phyloP scores from a whole-genome alignment of 2,329 filamentous ascomycete genomes.

The Fusarium incarnatum region DNA sequence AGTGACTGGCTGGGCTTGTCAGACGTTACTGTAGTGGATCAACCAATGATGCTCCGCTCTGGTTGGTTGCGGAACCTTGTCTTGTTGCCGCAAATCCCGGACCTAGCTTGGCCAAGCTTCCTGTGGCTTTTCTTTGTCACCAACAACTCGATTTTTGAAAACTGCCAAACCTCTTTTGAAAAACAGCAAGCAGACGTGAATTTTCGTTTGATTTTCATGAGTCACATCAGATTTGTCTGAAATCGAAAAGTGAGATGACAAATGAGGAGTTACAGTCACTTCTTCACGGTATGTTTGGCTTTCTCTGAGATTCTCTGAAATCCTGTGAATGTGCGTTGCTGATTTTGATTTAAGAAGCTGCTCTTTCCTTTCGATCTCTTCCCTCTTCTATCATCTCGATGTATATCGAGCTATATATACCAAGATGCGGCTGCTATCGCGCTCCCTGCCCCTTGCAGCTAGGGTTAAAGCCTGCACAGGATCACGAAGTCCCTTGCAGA shows the following conservation, averaged over 20 bases:
- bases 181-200: neutral
- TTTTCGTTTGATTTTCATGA: neutral
- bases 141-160: neutral
- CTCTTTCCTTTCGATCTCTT: neutral
- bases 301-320: neutral
- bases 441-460: neutral
- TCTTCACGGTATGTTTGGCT: neutral
- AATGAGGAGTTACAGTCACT: neutral
- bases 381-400: neutral
- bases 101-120: constrained; percentile 1
- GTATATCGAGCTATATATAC: neutral
- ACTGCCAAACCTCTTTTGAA: neutral
- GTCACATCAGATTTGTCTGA: accelerated
- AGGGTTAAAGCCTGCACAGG: neutral
- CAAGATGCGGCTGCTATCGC: neutral
- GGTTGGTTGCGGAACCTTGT: constrained; percentile 8
- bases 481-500: too few relatives aligned
- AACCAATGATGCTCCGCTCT: neutral
- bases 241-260: neutral
- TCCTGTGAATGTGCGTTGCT: neutral
- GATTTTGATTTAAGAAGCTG: neutral
- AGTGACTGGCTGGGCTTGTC: neutral
- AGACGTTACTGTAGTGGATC: constrained; percentile 4
- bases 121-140: constrained; percentile 7
- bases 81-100: constrained; percentile 12